Conservation (phyloP, 208 protist genomes). For the Leishmania lainsoni region DNA sequence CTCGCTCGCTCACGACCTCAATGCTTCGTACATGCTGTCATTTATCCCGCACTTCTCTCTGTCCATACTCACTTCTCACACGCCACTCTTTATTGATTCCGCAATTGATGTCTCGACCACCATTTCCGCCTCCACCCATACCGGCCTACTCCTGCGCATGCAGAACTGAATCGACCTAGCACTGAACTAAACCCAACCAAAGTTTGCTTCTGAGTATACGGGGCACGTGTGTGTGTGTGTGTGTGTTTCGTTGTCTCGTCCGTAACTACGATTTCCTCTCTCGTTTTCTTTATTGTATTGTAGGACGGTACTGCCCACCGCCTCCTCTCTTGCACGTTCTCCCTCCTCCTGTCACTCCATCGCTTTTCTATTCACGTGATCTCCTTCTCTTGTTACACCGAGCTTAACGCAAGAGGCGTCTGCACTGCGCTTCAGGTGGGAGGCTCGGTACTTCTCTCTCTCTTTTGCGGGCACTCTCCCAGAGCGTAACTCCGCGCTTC, state of each 20-base stretch:
- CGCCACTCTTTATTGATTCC: not conserved
- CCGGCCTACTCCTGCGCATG: not conserved
- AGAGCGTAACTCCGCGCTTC: not conserved
- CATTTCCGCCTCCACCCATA: not conserved
- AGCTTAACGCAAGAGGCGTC: not conserved
- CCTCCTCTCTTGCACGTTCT: not conserved
- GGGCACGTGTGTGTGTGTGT: not conserved
- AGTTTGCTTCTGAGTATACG: not conserved
- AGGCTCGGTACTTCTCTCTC: not conserved
- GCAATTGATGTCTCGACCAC: not conserved
- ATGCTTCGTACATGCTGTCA: not conserved
- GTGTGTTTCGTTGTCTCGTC: not conserved
- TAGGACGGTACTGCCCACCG: not conserved
- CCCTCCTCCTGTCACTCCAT: not conserved
- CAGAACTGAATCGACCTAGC: not conserved
- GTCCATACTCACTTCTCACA: not conserved
- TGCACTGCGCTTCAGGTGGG: not conserved
- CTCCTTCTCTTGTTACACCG: not conserved
- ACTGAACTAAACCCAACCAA: not conserved
- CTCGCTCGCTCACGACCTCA: not conserved
- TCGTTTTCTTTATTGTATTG: too few relatives aligned
- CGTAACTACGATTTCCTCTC: not conserved
- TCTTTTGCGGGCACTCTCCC: not conserved
- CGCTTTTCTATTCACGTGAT: too few relatives aligned
- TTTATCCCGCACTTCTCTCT: not conserved